Evolutionary conservation across 345 rosid genomes (phyloP).

Genomic region (Noccaea bulbosa): DNA sequence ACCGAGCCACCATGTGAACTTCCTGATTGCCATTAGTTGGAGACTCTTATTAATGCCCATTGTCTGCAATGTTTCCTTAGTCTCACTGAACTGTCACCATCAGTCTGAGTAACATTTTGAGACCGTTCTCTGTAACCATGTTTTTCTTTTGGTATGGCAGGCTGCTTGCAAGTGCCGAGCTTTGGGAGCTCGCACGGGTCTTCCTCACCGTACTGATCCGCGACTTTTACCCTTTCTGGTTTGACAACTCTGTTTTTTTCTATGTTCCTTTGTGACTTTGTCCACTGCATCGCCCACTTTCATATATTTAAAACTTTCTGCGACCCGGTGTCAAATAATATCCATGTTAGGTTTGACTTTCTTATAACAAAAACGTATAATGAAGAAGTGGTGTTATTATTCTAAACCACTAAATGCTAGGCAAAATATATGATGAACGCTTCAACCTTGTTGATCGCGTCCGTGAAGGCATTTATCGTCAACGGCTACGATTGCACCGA

Average conservation of each 20-base stretch:
- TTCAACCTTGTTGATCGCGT: conserved; percentile 28
- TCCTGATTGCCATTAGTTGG: conserved; percentile 10
- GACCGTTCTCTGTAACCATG: background rate
- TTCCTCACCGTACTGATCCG: conserved; percentile 63
- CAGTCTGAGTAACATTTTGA: background rate
- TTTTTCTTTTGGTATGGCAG: conserved; percentile 47
- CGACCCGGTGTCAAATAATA: conserved; percentile 20
- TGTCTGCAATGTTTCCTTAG: background rate
- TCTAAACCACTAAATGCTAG: conserved; percentile 9
- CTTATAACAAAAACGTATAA: background rate
- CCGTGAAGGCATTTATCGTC: conserved; percentile 2
- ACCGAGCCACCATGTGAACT: background rate
- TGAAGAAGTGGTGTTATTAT: conserved; percentile 22
- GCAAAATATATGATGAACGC: conserved; percentile 5
- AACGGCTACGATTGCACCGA: conserved; percentile 24
- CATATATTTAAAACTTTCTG: conserved; percentile 24
- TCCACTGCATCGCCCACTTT: conserved; percentile 26
- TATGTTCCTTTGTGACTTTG: conserved; percentile 23
- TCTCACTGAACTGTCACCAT: background rate
- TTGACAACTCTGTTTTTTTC: conserved; percentile 29
- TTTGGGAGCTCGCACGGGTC: conserved; percentile 81
- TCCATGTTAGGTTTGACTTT: conserved; percentile 31
- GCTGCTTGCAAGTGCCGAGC: conserved; percentile 78
- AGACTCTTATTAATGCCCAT: conserved; percentile 13
- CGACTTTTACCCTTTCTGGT: conserved; percentile 54